Conservation (phyloP, 306 rosid species). For the Begonia peltatifolia region DNA sequence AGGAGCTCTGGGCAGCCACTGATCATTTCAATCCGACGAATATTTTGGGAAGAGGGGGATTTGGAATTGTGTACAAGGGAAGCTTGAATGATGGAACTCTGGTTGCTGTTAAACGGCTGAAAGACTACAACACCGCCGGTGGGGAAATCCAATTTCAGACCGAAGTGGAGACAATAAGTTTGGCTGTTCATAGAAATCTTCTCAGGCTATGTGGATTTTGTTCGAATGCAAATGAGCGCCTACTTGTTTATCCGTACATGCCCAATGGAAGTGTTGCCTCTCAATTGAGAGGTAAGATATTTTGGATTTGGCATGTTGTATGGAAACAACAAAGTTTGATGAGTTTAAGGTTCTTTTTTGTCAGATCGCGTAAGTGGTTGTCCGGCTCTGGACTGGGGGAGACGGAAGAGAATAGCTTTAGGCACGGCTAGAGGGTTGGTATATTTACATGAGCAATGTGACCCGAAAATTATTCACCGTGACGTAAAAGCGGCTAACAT, state of each 20-base stretch:
- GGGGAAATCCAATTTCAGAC: conserved; percentile 57
- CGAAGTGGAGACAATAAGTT: conserved; percentile 61
- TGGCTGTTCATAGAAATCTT: conserved; percentile 55
- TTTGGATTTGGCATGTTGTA: no score
- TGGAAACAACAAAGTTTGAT: no score
- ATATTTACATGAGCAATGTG: conserved; percentile 93
- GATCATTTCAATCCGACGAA: conserved; percentile 54
- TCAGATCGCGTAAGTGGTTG: conserved; percentile 60
- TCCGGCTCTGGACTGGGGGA: conserved; percentile 82
- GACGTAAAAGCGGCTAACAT: conserved; percentile 97
- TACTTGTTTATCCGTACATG: conserved; percentile 64
- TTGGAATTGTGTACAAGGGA: conserved; percentile 59
- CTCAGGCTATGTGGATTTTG: conserved; percentile 56
- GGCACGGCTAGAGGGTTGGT: conserved; percentile 96
- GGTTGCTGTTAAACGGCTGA: conserved; percentile 52
- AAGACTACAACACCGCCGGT: conserved; percentile 44
- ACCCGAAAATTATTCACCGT: conserved; percentile 94
- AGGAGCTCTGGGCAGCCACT: conserved; percentile 54
- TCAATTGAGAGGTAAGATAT: conserved; percentile 43
- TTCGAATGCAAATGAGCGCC: conserved; percentile 36
- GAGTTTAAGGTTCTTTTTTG: conserved; percentile 5
- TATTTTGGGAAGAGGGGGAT: conserved; percentile 52
- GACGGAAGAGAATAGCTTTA: conserved; percentile 85
- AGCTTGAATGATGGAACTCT: conserved; percentile 39
- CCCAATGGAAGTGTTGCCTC: conserved; percentile 61